phyloP scores from a whole-genome alignment of 2,329 filamentous ascomycete genomes.

The Penicillium verrucosum region DNA sequence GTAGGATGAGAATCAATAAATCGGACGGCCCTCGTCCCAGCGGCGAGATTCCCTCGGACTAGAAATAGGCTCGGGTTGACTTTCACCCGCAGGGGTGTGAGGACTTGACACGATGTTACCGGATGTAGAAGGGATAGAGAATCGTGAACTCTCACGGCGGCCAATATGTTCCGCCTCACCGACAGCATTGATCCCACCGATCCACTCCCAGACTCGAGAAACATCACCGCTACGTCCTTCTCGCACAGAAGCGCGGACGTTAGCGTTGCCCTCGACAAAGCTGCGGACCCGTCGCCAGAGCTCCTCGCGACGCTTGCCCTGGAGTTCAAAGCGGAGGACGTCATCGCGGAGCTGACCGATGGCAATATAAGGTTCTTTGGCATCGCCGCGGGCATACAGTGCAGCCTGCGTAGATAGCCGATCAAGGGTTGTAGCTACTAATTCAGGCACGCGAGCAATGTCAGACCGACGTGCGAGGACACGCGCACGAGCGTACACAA shows the following conservation, averaged over 20 bases:
- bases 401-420: constrained; percentile 80
- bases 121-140: constrained; percentile 28
- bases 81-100: constrained; percentile 13
- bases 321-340: constrained; percentile 78
- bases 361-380: constrained; percentile 75
- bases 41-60: constrained; percentile 30
- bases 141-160: constrained; percentile 28
- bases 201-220: constrained; percentile 66
- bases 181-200: constrained; percentile 56
- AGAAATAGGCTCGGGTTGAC: constrained; percentile 18
- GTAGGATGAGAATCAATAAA: constrained; percentile 32
- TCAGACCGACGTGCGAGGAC: constrained; percentile 63
- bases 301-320: constrained; percentile 68
- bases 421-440: constrained; percentile 82
- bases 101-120: constrained; percentile 17
- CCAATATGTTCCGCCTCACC: constrained; percentile 40
- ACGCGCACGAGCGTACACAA: constrained; percentile 62
- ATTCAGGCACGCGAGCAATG: constrained; percentile 69
- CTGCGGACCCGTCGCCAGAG: constrained; percentile 80
- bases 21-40: constrained; percentile 44
- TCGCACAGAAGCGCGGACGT: constrained; percentile 75
- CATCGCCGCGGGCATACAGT: constrained; percentile 64
- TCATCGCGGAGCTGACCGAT: constrained; percentile 89
- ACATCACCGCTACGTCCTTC: constrained; percentile 56
- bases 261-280: constrained; percentile 91